Base-by-base conservation (phyloP, 2,329 filamentous ascomycete genomes). In the Fusarium chaquense region DNA sequence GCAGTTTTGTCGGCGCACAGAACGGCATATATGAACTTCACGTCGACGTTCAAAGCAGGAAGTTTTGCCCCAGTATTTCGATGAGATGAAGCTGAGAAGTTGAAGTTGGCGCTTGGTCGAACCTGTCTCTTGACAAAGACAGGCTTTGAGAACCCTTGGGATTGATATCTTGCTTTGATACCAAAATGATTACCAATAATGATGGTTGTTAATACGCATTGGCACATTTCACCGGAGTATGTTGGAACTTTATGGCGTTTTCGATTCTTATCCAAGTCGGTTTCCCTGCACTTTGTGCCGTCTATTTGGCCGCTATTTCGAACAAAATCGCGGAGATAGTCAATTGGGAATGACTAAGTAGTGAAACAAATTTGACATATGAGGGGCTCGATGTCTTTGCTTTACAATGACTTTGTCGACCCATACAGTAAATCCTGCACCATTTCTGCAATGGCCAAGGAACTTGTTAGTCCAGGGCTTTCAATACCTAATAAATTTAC, bases 401-500 rank as follows among this genome's bases (percentile, higher is more conserved):
- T 22, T 59, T 41, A 68, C 11, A 33, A 8, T 54, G 55, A 46
- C 13, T 46, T 44, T 38, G 47, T 47, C 6, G 60, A 70, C 5
- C 78, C 78, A 60, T 89, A 87, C 55, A 89, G 65, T 52, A 89
- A 69, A 52, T 78, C 75, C 44, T 81, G 78, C 0, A 97, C 94
- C 83, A 87, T 86, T 76, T 97, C 93, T 5, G 86, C 94, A 79
- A 98, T 95, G 3, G 94, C 94, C 81, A 98, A 81, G 73, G 87
- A 89, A 78, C 93, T 96, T 47, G 95, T 98, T 78, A 98, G 81
- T 6, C 95, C 95, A 0, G 95, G 95, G 79, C 93, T 97, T 83
- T 98, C 95, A 72, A 98, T 98, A 0, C 94, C 95, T 73, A 98
- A 77, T 71, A 98, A 78, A 82, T 98, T 98, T 11, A 98, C 86